Conservation (phyloP, 2,329 filamentous ascomycete species). For the Periglandula ipomoeae region DNA sequence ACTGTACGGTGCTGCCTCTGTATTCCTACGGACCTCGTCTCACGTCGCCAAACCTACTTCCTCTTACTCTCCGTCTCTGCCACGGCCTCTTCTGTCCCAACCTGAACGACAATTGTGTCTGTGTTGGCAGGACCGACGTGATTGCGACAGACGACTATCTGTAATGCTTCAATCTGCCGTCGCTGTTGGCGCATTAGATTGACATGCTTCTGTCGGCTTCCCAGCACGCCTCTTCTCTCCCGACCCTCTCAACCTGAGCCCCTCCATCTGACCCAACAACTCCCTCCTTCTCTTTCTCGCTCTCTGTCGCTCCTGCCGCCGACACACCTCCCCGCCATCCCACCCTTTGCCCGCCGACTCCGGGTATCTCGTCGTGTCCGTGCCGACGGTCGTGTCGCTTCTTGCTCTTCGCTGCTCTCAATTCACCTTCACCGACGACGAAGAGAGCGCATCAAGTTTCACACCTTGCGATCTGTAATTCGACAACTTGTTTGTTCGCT, state of each 20-base stretch:
- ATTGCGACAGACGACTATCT: constrained; percentile 16
- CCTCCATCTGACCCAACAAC: constrained; percentile 9
- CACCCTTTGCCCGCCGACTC: background rate
- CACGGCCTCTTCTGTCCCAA: constrained; percentile 1
- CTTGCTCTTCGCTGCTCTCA: background rate
- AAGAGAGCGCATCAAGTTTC: background rate
- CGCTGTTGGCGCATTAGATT: constrained; percentile 14
- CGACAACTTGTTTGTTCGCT: background rate
- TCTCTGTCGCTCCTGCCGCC: constrained; percentile 2
- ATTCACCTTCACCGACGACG: background rate
- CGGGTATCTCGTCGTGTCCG: background rate
- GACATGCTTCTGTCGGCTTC: constrained; percentile 19
- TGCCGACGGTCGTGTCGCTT: background rate
- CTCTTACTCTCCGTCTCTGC: constrained; percentile 12
- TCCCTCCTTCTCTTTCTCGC: background rate
- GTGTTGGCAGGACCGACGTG: constrained; percentile 11
- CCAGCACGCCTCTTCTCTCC: constrained; percentile 16
- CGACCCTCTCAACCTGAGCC: constrained; percentile 13
- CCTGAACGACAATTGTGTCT: constrained; percentile 18
- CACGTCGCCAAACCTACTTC: constrained; percentile 14
- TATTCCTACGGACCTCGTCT: constrained; percentile 9
- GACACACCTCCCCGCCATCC: background rate
- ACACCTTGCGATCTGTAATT: constrained; percentile 13
- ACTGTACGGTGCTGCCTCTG: constrained; percentile 7
- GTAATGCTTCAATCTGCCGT: constrained; percentile 16